Conservation (phyloP, 1,284 basidiomycete genomes). For the Trichosporon sp. region DNA sequence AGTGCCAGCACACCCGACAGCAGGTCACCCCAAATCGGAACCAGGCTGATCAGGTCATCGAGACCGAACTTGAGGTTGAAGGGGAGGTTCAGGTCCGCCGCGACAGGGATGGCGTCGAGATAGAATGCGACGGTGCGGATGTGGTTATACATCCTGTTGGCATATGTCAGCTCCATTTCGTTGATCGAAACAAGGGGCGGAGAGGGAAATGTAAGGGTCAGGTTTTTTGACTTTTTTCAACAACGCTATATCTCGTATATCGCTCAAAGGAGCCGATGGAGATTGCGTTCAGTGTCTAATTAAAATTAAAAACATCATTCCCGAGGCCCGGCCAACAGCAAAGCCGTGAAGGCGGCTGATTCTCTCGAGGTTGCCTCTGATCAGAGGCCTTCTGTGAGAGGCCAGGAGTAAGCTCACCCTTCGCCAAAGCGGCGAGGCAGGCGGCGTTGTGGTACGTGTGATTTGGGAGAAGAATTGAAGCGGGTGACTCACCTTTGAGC, state of each 20-base stretch:
- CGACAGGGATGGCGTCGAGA: constrained; percentile 46
- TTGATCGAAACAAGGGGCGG: neutral
- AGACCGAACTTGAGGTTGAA: constrained; percentile 48
- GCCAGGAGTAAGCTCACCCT: neutral
- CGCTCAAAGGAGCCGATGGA: constrained; percentile 9
- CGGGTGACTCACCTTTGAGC: constrained; percentile 40
- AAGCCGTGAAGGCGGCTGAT: neutral
- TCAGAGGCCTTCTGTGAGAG: constrained; percentile 7
- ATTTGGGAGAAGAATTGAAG: neutral
- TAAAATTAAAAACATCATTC: constrained; percentile 8
- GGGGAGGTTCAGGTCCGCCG: constrained; percentile 46
- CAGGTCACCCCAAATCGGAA: constrained; percentile 48
- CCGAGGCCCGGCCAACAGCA: neutral
- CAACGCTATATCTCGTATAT: neutral
- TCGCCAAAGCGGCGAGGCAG: neutral
- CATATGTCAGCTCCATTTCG: neutral
- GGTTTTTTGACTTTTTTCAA: neutral
- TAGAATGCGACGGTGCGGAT: constrained; percentile 45
- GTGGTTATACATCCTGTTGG: constrained; percentile 44
- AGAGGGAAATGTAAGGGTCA: neutral
- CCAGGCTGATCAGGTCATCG: constrained; percentile 47
- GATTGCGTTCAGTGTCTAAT: constrained; percentile 3
- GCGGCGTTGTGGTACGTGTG: neutral
- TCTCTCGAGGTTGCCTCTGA: neutral
- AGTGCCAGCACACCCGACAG: constrained; percentile 42